A percentile compares a stretch with the other conserved stretches of the same genome.
These are phyloP conservation scores for Candida sphagnicola DNA, from an alignment of 805 yeast genomes.

Conservation along the genomic window DNA sequence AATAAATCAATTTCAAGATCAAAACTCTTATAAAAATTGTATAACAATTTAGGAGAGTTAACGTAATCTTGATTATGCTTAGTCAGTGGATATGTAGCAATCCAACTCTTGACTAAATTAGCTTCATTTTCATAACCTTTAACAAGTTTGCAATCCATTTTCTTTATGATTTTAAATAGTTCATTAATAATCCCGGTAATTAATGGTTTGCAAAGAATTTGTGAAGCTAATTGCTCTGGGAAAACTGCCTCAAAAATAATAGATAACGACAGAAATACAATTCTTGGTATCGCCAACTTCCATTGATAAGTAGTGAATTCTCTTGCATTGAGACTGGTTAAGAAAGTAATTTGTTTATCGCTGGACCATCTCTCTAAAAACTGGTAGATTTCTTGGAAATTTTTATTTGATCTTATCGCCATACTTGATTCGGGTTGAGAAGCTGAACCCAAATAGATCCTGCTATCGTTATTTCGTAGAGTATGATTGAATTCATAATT, in stretches of 20 bases:
- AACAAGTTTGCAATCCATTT: conserved; percentile 73
- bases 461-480: conserved; percentile 37
- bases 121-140: conserved; percentile 67
- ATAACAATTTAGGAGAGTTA: conserved; percentile 59
- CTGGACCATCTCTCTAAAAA: conserved; percentile 19
- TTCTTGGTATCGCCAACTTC: conserved; percentile 76
- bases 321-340: conserved; percentile 47
- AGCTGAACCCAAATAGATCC: conserved; percentile 41
- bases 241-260: conserved; percentile 68
- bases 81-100: conserved; percentile 36
- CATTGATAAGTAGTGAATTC: conserved; percentile 75
- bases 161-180: conserved; percentile 64
- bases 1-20: conserved; percentile 70
- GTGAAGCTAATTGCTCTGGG: conserved; percentile 55
- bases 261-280: conserved; percentile 74
- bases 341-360: conserved; percentile 37
- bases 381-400: conserved; percentile 22
- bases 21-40: conserved; percentile 51
- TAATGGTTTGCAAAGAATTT: conserved; percentile 81
- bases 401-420: conserved; percentile 11
- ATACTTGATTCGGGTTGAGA: conserved; percentile 8
- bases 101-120: conserved; percentile 53
- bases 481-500: conserved; percentile 24
- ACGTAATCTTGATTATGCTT: conserved; percentile 28
- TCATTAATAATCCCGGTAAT: conserved; percentile 77